phyloP scores from a whole-genome alignment of 192 early-diverging fungal genomes.

The Pilobolus umbonatus region DNA sequence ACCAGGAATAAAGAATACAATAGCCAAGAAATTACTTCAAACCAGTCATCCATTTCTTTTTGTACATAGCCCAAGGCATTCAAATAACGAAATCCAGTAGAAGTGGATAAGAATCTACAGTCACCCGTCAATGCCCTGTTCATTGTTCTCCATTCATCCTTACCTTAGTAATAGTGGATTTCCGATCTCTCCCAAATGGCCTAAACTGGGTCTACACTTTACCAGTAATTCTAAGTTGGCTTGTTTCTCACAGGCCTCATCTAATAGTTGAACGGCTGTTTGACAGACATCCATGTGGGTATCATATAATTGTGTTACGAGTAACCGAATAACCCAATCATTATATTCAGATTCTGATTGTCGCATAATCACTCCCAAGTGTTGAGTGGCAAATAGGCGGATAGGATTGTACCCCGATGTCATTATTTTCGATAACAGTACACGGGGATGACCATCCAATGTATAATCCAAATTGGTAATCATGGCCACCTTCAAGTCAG shows the following conservation, averaged over 20 bases:
- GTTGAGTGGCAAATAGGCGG: constrained; percentile 69
- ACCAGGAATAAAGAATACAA: neutral
- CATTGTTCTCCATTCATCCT: too few species aligned
- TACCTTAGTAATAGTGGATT: constrained; percentile 62
- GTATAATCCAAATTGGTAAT: constrained; percentile 72
- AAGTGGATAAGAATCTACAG: constrained; percentile 57
- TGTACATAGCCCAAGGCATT: constrained; percentile 66
- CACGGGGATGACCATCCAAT: constrained; percentile 74
- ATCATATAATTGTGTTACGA: constrained; percentile 75
- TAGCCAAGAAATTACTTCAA: constrained; percentile 53
- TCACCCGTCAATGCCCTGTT: constrained; percentile 5
- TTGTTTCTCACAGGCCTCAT: constrained; percentile 60
- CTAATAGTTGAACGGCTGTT: constrained; percentile 61
- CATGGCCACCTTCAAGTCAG: constrained; percentile 72
- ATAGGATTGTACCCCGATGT: constrained; percentile 79
- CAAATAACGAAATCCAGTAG: constrained; percentile 69
- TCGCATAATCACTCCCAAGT: constrained; percentile 60
- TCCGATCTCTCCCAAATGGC: constrained; percentile 65
- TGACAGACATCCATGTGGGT: constrained; percentile 66
- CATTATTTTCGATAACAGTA: constrained; percentile 79
- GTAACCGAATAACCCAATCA: constrained; percentile 67
- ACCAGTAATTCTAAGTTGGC: constrained; percentile 69
- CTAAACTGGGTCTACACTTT: constrained; percentile 63
- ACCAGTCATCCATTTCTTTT: constrained; percentile 77
- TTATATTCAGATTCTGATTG: constrained; percentile 53